Conservation (phyloP, 2,329 filamentous ascomycete genomes). For the Neoscytalidium dimidiatum region DNA sequence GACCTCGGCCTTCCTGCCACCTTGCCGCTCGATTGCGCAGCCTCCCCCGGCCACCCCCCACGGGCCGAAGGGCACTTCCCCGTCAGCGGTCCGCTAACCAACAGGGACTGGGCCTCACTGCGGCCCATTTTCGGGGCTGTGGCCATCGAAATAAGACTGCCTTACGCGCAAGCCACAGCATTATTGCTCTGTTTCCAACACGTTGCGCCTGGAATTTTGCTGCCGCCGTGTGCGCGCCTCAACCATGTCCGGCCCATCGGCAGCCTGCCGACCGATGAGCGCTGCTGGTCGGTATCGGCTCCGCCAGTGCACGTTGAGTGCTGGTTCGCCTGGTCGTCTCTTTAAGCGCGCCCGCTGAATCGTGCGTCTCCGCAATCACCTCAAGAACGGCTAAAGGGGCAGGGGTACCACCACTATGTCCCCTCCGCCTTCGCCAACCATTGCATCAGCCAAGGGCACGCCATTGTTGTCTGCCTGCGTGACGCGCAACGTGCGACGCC, state of each 20-base stretch:
- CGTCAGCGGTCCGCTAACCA: neutral
- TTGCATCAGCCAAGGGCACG: conserved; percentile 7
- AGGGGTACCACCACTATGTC: neutral
- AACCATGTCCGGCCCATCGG: neutral
- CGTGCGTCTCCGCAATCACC: neutral
- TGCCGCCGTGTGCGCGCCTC: neutral
- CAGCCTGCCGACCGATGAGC: neutral
- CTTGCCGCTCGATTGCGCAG: neutral
- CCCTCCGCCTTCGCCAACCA: neutral
- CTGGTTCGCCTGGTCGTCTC: neutral
- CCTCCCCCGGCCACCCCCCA: neutral
- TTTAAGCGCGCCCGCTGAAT: neutral
- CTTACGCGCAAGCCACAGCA: neutral
- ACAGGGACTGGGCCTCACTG: neutral
- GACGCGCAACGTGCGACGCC: neutral
- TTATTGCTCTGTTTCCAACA: no score
- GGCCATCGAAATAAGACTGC: neutral
- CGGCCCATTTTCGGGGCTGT: conserved; percentile 9
- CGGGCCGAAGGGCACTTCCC: conserved; percentile 2
- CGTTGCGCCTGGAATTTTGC: no score
- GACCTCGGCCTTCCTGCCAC: neutral
- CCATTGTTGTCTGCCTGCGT: no score
- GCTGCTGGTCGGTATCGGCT: neutral
- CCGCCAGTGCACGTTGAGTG: neutral
- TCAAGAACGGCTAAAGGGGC: neutral